Conservation (phyloP, 352 stramenopile species). For the Pythium utonaiense region DNA sequence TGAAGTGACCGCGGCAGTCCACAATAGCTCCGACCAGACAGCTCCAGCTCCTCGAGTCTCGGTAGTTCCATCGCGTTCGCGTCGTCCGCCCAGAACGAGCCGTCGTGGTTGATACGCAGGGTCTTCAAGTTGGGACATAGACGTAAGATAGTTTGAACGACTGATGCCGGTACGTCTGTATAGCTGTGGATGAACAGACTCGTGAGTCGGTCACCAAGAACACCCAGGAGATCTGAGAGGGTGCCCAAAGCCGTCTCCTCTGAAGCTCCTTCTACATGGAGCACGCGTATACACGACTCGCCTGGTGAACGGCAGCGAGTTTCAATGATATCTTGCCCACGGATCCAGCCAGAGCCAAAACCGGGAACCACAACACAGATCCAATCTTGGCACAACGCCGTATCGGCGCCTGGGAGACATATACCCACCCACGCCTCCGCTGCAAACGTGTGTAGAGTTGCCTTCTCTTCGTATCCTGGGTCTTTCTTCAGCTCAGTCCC, state of each 20-base stretch:
- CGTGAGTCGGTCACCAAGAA: neutral
- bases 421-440: neutral
- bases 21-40: no score
- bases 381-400: neutral
- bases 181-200: neutral
- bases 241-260: neutral
- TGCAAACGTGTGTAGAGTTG: neutral
- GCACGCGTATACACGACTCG: neutral
- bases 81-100: neutral
- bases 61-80: neutral
- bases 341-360: neutral
- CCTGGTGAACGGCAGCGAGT: neutral
- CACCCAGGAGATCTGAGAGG: neutral
- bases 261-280: neutral
- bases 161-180: neutral
- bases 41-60: neutral
- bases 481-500: neutral
- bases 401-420: neutral
- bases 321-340: neutral
- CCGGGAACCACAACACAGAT: neutral
- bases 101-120: neutral
- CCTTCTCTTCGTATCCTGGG: neutral
- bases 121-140: neutral
- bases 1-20: no score
- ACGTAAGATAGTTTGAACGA: neutral